These are phyloP conservation scores for Fusarium camptoceras DNA, from an alignment of 2,329 filamentous ascomycete genomes.

Conservation along the genomic window DNA sequence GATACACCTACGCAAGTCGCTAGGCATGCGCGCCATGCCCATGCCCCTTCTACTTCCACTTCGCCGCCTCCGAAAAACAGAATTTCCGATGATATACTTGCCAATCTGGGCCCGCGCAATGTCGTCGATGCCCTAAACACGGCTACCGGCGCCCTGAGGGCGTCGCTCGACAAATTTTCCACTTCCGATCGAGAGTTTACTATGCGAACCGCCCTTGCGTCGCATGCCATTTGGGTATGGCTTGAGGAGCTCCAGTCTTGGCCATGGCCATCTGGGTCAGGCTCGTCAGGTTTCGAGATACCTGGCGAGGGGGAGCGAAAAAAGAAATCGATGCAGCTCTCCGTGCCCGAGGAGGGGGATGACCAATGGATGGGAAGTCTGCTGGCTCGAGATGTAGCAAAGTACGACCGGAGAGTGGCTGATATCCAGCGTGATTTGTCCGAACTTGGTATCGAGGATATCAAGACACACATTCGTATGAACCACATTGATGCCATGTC, in stretches of 20 bases:
- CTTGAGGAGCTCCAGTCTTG: slow-evolving; percentile 74
- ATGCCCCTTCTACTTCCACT: slow-evolving; percentile 43
- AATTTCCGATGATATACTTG: slow-evolving; percentile 68
- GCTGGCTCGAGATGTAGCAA: slow-evolving; percentile 69
- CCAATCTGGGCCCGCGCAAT: slow-evolving; percentile 69
- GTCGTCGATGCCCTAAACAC: slow-evolving; percentile 70
- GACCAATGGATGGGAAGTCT: slow-evolving; percentile 76
- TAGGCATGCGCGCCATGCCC: slow-evolving; percentile 50
- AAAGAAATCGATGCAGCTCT: slow-evolving; percentile 50
- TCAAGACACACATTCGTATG: slow-evolving; percentile 88
- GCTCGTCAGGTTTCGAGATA: slow-evolving; percentile 66
- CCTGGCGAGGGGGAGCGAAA: slow-evolving; percentile 56
- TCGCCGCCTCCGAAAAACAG: slow-evolving; percentile 61
- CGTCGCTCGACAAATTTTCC: slow-evolving; percentile 72
- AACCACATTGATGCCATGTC: slow-evolving; percentile 75
- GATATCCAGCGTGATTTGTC: slow-evolving; percentile 78
- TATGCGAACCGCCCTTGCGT: slow-evolving; percentile 75
- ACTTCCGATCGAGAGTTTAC: slow-evolving; percentile 77
- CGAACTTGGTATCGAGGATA: slow-evolving; percentile 80
- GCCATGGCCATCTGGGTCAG: slow-evolving; percentile 65
- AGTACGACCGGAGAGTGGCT: slow-evolving; percentile 79
- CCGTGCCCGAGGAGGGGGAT: slow-evolving; percentile 39
- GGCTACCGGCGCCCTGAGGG: slow-evolving; percentile 64
- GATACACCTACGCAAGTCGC: slow-evolving; percentile 49
- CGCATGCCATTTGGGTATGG: slow-evolving; percentile 79